These are phyloP conservation scores for Fusarium scirpi DNA, from an alignment of 2,329 filamentous ascomycete genomes.

Conservation along the genomic window DNA sequence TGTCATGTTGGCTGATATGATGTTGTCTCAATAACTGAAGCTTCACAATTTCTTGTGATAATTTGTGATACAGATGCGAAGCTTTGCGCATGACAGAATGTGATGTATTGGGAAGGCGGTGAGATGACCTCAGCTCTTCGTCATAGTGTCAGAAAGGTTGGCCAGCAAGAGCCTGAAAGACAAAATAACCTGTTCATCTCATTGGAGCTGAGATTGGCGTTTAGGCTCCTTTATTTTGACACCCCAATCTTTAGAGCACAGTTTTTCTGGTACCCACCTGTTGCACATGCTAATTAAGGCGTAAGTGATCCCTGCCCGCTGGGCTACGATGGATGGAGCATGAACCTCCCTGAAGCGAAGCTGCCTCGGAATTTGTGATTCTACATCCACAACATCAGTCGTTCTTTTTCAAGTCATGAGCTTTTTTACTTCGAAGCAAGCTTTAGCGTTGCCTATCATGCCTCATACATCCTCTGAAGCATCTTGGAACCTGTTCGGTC, in stretches of 20 bases:
- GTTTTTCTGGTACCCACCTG: neutral
- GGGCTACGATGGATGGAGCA: constrained; percentile 20
- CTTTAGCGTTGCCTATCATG: constrained; percentile 43
- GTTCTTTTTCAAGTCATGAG: constrained; percentile 39
- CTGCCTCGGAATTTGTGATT: constrained; percentile 42
- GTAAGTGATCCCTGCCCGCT: constrained; percentile 32
- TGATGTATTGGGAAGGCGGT: constrained; percentile 47
- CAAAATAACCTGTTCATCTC: neutral
- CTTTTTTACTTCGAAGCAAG: constrained; percentile 35
- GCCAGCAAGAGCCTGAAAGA: accelerated
- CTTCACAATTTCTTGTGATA: constrained; percentile 17
- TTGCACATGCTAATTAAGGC: constrained; percentile 36
- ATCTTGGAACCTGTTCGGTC: constrained; percentile 45
- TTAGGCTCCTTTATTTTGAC: neutral
- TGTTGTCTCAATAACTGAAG: neutral
- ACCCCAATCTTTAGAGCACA: neutral
- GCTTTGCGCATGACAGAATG: constrained; percentile 32
- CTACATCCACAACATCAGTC: constrained; percentile 39
- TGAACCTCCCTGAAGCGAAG: constrained; percentile 27
- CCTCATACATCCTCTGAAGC: constrained; percentile 37
- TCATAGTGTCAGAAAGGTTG: neutral
- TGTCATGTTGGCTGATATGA: constrained; percentile 42
- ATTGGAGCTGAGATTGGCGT: accelerated
- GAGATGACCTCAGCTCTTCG: constrained; percentile 12
- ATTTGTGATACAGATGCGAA: constrained; percentile 29